Evolutionary conservation across 2,329 filamentous ascomycete species (phyloP).

Genomic region (Cladophialophora yegresii): DNA sequence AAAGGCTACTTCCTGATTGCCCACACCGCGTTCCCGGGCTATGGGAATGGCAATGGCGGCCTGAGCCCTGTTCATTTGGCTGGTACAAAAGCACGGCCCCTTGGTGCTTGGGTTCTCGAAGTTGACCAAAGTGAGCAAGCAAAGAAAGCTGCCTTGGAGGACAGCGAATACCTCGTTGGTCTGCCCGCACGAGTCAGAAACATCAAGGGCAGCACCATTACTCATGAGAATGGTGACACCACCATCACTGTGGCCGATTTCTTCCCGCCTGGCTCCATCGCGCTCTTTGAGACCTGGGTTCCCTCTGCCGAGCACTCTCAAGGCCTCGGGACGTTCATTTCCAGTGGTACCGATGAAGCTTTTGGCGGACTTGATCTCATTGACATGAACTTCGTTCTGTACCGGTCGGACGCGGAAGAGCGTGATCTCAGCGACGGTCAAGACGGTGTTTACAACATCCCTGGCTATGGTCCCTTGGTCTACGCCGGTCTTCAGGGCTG

Average conservation of each 20-base stretch:
- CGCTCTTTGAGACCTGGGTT: conserved; percentile 94
- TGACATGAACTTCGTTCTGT: conserved; percentile 89
- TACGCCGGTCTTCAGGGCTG: conserved; percentile 98
- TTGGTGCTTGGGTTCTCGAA: conserved; percentile 90
- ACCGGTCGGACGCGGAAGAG: conserved; percentile 88
- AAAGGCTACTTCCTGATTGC: conserved; percentile 96
- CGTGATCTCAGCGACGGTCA: conserved; percentile 73
- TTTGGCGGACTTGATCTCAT: conserved; percentile 73
- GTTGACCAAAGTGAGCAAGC: conserved; percentile 76
- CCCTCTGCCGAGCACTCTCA: conserved; percentile 80
- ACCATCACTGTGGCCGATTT: conserved; percentile 76
- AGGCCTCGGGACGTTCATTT: conserved; percentile 83
- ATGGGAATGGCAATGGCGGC: conserved; percentile 77
- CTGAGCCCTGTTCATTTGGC: conserved; percentile 77
- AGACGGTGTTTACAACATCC: conserved; percentile 88
- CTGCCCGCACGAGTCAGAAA: conserved; percentile 80
- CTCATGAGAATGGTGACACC: conserved; percentile 71
- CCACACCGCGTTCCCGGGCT: conserved; percentile 91
- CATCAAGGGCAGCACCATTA: conserved; percentile 71
- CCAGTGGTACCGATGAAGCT: conserved; percentile 74
- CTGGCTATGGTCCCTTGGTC: conserved; percentile 78
- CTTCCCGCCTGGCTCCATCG: conserved; percentile 92
- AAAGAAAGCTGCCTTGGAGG: conserved; percentile 63
- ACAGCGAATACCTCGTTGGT: conserved; percentile 73
- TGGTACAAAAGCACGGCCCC: conserved; percentile 79